Evolutionary conservation across 805 yeast species (phyloP).

Genomic region (Brettanomyces naardenensis): DNA sequence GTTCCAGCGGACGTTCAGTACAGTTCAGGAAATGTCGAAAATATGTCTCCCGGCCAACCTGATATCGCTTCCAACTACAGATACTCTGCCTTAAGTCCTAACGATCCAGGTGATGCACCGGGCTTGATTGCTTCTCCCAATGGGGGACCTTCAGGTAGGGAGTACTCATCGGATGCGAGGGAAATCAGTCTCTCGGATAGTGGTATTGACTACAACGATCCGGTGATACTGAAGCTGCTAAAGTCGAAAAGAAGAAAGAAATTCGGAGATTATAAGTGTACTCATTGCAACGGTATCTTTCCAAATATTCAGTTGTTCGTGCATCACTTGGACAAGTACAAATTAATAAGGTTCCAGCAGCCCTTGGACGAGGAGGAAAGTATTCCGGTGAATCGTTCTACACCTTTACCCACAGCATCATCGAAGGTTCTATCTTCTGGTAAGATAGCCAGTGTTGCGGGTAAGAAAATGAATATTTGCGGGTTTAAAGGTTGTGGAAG

Average conservation of each 20-base stretch:
- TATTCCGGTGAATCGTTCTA: neutral
- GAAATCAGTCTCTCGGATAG: constrained; percentile 3
- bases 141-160: too few relatives aligned
- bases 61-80: too few relatives aligned
- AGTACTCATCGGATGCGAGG: too few relatives aligned
- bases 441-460: constrained; percentile 2
- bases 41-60: too few relatives aligned
- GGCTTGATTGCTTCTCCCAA: too few relatives aligned
- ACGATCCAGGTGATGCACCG: too few relatives aligned
- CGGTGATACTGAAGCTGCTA: constrained; percentile 2
- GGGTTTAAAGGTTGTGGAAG: constrained; percentile 32
- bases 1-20: too few relatives aligned
- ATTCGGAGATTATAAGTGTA: constrained; percentile 2
- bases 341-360: neutral
- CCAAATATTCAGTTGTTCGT: neutral
- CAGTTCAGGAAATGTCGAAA: too few relatives aligned
- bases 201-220: constrained; percentile 4
- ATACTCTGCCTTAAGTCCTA: too few relatives aligned
- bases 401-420: neutral
- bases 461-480: constrained; percentile 13
- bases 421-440: neutral
- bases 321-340: constrained; percentile 1
- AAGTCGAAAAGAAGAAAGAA: constrained; percentile 1
- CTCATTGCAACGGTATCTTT: constrained; percentile 2
- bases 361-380: neutral